Percentiles rank a stretch among this genome's conserved stretches.
Conservation (phyloP, 352 stramenopile species). For the Phytophthora litchii region DNA sequence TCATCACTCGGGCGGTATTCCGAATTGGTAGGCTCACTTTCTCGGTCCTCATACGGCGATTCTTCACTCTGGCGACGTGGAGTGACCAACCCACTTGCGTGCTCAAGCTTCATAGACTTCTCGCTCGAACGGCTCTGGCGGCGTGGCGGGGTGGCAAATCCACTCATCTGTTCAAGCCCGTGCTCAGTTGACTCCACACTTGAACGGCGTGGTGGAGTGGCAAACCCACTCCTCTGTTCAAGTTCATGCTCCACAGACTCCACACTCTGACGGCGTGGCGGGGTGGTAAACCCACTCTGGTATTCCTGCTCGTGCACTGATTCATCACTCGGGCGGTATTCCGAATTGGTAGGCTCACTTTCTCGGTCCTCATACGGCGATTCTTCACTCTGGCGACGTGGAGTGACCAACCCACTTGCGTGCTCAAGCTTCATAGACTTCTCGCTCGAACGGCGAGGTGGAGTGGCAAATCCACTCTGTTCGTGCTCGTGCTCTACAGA, state of each 20-base stretch:
- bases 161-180: neutral
- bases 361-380: neutral
- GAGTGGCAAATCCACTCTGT: neutral
- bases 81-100: neutral
- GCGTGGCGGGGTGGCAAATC: neutral
- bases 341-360: no score
- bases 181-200: constrained; percentile 2
- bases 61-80: neutral
- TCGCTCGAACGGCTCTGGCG: constrained; percentile 5
- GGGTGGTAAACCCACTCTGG: neutral
- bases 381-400: neutral
- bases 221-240: neutral
- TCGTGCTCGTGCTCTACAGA: neutral
- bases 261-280: neutral
- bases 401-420: neutral
- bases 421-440: constrained; percentile 9
- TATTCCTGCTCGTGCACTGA: neutral
- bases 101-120: neutral
- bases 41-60: neutral
- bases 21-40: neutral
- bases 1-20: constrained; percentile 1
- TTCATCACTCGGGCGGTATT: no score
- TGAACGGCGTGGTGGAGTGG: neutral
- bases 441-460: constrained; percentile 12
- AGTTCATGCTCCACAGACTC: constrained; percentile 1